phyloP scores from a whole-genome alignment of 2,329 filamentous ascomycete species.

The Colletotrichum acutatum region DNA sequence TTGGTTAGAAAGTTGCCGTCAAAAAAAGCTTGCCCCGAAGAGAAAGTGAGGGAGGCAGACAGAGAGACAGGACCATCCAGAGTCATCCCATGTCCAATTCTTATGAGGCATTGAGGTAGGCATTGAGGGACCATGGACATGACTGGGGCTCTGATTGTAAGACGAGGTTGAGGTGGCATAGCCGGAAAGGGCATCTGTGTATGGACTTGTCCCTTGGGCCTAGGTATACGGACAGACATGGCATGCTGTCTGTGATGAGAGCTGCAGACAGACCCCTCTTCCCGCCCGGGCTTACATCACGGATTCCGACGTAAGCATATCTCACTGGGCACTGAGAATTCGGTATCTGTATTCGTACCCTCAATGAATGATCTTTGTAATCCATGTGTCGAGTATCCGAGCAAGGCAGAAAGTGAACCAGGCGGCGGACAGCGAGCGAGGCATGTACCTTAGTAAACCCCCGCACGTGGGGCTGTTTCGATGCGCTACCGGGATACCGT shows the following conservation, averaged over 20 bases:
- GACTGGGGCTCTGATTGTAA: background rate
- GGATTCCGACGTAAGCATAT: background rate
- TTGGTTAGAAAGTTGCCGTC: background rate
- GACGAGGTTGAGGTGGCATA: background rate
- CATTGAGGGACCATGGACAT: background rate
- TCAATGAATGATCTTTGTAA: background rate
- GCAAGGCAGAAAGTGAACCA: background rate
- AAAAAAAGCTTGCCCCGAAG: background rate
- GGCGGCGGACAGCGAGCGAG: background rate
- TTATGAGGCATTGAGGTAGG: background rate
- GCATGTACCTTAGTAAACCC: conserved; percentile 8
- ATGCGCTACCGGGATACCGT: conserved; percentile 33
- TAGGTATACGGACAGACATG: background rate
- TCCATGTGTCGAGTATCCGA: background rate
- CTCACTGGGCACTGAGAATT: background rate
- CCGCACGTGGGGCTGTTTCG: conserved; percentile 35
- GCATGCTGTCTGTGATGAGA: background rate
- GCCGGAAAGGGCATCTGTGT: background rate
- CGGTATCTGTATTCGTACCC: too few relatives aligned
- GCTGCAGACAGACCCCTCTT: background rate
- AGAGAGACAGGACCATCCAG: background rate
- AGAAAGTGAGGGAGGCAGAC: background rate
- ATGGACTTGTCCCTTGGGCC: background rate
- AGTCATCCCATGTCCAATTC: background rate
- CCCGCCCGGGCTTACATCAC: background rate